Evolutionary conservation across 176 grass and related monocot species (phyloP), one percentile per base, ranked within the genome.

Genomic region (Puya raimondii): DNA sequence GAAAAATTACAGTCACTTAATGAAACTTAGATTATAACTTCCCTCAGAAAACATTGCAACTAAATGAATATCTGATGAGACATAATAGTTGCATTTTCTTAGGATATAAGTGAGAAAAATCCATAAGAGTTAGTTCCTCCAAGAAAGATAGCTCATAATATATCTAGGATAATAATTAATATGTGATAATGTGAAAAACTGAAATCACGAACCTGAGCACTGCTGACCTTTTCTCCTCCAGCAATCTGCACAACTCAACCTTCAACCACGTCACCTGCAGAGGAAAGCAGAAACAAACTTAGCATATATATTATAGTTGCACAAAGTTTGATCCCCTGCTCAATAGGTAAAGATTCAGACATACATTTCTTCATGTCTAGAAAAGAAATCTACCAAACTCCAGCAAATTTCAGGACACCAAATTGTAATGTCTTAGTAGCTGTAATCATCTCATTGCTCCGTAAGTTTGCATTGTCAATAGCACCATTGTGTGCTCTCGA

Each of bases 201-300:
- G 21, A 83, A 83, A 54, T 16, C 64, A 82, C 68, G 77, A 68
- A 99, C 95, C 95, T 94, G 11, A 94, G 74, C 74, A 85, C 82
- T 80, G 95, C 95, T 52, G 87, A 90, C 77, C 94, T 80, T 88
- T 88, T 92, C 56, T 99, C 94, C 69, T 91, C 94, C 72, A 93
- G 78, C 71, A 99, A 65, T 82, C 83, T 82, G 70, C 90, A 99
- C 53, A 99, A 65, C 80, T 99, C 94, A 66, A 72, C 89, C 82
- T 93, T 99, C 72, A 93, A 80, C 94, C 94, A 99, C 10, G 80
- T 71, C 50, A 88, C 87, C 94, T 99, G 78, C 68, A 78, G 48
- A 79, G 11, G 14, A 69, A 61, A 9, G 26, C n/a, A 23, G 57
- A 9, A 65, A 13, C 10, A 18, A 53, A 33, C 3, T 61, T 61